phyloP scores from a whole-genome alignment of 1,139 yeast genomes.

The Yamadazyma buinensis region DNA sequence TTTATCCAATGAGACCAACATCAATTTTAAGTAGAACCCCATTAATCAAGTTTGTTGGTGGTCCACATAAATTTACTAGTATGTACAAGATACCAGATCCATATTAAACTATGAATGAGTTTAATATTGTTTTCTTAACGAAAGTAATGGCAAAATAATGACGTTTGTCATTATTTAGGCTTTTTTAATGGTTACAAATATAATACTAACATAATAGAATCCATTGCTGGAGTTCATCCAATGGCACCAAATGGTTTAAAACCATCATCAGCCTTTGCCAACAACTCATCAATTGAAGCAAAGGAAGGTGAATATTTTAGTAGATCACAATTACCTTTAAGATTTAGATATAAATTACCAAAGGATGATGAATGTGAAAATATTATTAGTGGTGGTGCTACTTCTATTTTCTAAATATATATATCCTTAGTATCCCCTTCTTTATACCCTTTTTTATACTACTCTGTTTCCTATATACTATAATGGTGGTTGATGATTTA shows the following conservation, averaged over 20 bases:
- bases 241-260: conserved; percentile 49
- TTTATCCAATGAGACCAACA: conserved; percentile 24
- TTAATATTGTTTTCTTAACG: too few relatives aligned
- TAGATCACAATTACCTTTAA: conserved; percentile 61
- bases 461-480: too few relatives aligned
- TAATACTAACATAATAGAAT: conserved; percentile 11
- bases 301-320: conserved; percentile 51
- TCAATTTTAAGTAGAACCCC: conserved; percentile 46
- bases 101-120: too few relatives aligned
- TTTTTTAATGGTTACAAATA: too few relatives aligned
- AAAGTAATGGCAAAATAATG: too few relatives aligned
- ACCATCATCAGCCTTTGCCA: conserved; percentile 29
- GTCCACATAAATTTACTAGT: conserved; percentile 51
- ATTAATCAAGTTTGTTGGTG: conserved; percentile 62
- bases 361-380: conserved; percentile 69
- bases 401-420: conserved; percentile 28
- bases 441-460: too few relatives aligned
- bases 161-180: too few relatives aligned
- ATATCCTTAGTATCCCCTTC: not conserved
- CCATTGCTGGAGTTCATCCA: conserved; percentile 38
- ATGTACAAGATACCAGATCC: too few relatives aligned
- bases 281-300: conserved; percentile 35
- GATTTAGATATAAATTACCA: conserved; percentile 64
- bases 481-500: too few relatives aligned
- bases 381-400: conserved; percentile 78